Conservation (phyloP, 768 basidiomycete genomes). For the Boletus reticulatus region DNA sequence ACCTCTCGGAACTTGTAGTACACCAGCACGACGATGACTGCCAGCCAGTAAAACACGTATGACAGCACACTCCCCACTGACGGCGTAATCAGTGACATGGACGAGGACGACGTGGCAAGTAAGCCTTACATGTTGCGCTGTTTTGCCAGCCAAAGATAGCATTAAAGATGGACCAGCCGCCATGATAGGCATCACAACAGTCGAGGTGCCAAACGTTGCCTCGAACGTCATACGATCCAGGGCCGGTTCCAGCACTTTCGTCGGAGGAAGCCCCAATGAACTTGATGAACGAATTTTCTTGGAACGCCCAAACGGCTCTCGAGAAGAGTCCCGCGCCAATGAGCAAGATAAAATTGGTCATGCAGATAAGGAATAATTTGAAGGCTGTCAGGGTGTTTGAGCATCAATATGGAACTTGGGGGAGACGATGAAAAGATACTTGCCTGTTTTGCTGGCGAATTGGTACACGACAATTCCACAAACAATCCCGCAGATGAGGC, state of each 20-base stretch:
- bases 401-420: background rate
- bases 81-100: background rate
- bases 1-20: conserved; percentile 66
- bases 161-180: conserved; percentile 80
- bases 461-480: conserved; percentile 78
- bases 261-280: conserved; percentile 76
- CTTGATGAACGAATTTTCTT: conserved; percentile 62
- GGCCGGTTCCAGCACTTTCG: conserved; percentile 67
- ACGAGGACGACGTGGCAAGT: background rate
- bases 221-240: conserved; percentile 78
- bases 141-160: conserved; percentile 91
- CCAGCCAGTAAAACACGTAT: conserved; percentile 93
- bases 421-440: conserved; percentile 17
- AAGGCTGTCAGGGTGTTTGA: conserved; percentile 47
- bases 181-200: conserved; percentile 64
- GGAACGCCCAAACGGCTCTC: conserved; percentile 69
- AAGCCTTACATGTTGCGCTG: conserved; percentile 58
- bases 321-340: conserved; percentile 94
- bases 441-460: conserved; percentile 73
- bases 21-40: conserved; percentile 65
- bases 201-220: conserved; percentile 88
- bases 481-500: conserved; percentile 72
- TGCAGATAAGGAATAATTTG: conserved; percentile 83
- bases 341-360: conserved; percentile 89
- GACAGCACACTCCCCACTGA: conserved; percentile 72